A percentile compares a stretch with the other conserved stretches of the same genome.
Evolutionary conservation across 225 moss, liverwort and hornwort species (phyloP).

Genomic region (Lunularia cruciata): DNA sequence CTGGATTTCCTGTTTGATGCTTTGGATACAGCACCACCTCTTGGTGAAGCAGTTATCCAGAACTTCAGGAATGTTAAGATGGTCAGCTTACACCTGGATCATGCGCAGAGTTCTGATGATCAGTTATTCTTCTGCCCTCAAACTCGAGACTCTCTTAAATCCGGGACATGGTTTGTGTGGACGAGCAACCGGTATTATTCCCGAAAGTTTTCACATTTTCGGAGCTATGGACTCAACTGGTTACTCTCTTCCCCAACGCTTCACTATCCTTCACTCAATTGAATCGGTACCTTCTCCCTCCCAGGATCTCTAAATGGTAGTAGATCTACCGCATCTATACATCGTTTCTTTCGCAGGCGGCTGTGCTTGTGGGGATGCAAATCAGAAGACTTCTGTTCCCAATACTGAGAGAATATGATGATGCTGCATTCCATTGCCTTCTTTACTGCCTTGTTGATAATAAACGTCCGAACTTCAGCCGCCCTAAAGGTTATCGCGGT

Average conservation of each 20-base stretch:
- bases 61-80: slow-evolving; percentile 40
- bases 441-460: slow-evolving; percentile 52
- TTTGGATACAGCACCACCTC: slow-evolving; percentile 26
- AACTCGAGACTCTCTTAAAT: slow-evolving; percentile 39
- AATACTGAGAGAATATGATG: slow-evolving; percentile 48
- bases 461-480: slow-evolving; percentile 42
- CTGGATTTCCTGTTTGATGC: slow-evolving; percentile 28
- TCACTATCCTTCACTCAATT: slow-evolving; percentile 72
- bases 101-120: slow-evolving; percentile 43
- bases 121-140: slow-evolving; percentile 51
- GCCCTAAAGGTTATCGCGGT: not conserved
- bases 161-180: slow-evolving; percentile 67
- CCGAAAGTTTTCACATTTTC: slow-evolving; percentile 65
- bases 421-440: slow-evolving; percentile 47
- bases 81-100: slow-evolving; percentile 54
- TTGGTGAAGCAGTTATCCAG: slow-evolving; percentile 25
- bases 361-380: slow-evolving; percentile 70
- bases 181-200: slow-evolving; percentile 79
- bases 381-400: slow-evolving; percentile 58
- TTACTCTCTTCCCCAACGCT: slow-evolving; percentile 57
- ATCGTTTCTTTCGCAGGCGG: slow-evolving; percentile 46
- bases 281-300: slow-evolving; percentile 66
- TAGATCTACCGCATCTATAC: slow-evolving; percentile 53
- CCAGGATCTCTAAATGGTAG: slow-evolving; percentile 58
- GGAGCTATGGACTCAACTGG: slow-evolving; percentile 57